Evolutionary conservation across 148 eudicot species (phyloP), one percentile per base, ranked within the genome.

Genomic region (Rhododendron henanense): DNA sequence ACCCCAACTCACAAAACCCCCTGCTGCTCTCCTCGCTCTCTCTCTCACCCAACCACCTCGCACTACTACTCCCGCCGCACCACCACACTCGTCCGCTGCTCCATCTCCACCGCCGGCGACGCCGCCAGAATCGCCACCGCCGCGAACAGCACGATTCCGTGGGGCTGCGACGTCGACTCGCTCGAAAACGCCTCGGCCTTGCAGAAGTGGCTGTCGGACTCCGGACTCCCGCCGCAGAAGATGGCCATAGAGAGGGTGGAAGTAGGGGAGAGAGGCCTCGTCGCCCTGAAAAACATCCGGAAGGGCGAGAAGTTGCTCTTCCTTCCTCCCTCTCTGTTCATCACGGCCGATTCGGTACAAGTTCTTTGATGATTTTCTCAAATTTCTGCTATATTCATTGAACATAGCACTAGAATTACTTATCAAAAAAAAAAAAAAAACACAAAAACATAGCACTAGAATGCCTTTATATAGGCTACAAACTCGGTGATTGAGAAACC

Each of bases 151-250:
- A 31, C 55, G 83, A 90, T 97, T 3, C 88, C 90, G 1, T 97
- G 99, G 99, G 99, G 98, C 0, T 97, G 98, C 85, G 99, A 97
- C 9, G 86, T 88, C 10, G 99, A 97, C 44, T 95, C 99, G 19
- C 44, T 91, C 1, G 96, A 95, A 79, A 97, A 93, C 35, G 98
- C 99, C 2, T 89, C 90, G 57, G 90, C 91, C 57, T 47, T 97
- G 89, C 93, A 94, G 94, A 84, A 86, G 51, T 97, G 98, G 99
- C 88, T 97, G 82, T 53, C 91, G 37, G 88, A 83, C 3, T 90
- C 92, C 8, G 99, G 98, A 2, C 89, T 97, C 9, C 97, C 99
- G 9, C 84, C 87, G 1, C 99, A 97, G 90, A 97, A 97, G 81
- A 93, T 97, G 98, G 96, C 65, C 57, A 93, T 97, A 21, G 87